A percentile compares a stretch with the other conserved stretches of the same genome.
phyloP scores from a whole-genome alignment of 768 basidiomycete genomes.

The Gymnopilus dilepis region DNA sequence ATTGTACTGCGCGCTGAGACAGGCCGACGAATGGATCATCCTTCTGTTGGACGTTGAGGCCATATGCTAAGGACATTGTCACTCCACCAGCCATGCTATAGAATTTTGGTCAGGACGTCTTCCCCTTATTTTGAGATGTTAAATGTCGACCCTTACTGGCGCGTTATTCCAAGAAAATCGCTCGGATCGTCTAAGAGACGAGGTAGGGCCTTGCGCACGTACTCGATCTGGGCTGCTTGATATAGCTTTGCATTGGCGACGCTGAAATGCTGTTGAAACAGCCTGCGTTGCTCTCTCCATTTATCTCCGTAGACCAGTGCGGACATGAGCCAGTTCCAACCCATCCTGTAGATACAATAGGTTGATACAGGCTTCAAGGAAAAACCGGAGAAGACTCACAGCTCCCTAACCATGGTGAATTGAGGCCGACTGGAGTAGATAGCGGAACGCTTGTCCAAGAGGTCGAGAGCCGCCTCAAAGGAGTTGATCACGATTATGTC shows the following conservation, averaged over 20 bases:
- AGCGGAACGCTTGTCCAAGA: slow-evolving; percentile 46
- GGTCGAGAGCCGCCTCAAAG: slow-evolving; percentile 39
- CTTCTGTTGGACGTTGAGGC: not conserved
- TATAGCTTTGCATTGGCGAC: slow-evolving; percentile 35
- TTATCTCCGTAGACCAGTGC: slow-evolving; percentile 44
- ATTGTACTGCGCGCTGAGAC: not conserved
- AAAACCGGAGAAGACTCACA: slow-evolving; percentile 1
- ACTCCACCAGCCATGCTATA: not conserved
- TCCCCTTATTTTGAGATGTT: too few relatives aligned
- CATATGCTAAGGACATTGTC: not conserved
- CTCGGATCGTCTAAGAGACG: slow-evolving; percentile 39
- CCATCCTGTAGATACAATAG: slow-evolving; percentile 36
- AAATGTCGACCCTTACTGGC: too few relatives aligned
- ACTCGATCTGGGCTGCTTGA: slow-evolving; percentile 34
- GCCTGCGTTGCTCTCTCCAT: slow-evolving; percentile 47
- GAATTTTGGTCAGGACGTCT: too few relatives aligned
- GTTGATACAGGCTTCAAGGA: too few relatives aligned
- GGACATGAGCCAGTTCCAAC: slow-evolving; percentile 45
- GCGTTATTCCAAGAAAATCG: slow-evolving; percentile 39
- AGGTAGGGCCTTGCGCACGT: slow-evolving; percentile 36
- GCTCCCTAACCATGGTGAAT: slow-evolving; percentile 31
- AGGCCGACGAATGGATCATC: not conserved
- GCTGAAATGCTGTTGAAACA: slow-evolving; percentile 49
- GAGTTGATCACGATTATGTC: slow-evolving; percentile 14
- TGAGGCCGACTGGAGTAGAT: slow-evolving; percentile 47